These are phyloP conservation scores for Sphagnurus paluster DNA, from an alignment of 1,284 basidiomycete species.

Conservation along the genomic window DNA sequence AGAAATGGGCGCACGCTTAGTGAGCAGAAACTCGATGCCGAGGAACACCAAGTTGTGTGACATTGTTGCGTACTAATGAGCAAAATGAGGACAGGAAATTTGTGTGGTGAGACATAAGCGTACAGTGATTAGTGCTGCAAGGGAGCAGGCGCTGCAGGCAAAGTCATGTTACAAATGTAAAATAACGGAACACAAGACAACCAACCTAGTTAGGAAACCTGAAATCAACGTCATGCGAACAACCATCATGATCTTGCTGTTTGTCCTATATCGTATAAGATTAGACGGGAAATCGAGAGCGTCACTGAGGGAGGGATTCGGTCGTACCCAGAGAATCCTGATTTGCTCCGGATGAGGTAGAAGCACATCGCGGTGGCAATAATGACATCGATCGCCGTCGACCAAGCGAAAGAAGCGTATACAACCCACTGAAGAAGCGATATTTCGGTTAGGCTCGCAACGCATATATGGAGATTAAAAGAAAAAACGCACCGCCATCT, in stretches of 20 bases:
- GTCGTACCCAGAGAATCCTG: constrained; percentile 23
- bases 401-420: constrained; percentile 25
- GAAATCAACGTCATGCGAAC: constrained; percentile 25
- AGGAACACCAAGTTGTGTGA: constrained; percentile 26
- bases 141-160: constrained; percentile 22
- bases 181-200: not conserved
- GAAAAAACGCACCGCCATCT: constrained; percentile 14
- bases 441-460: not conserved
- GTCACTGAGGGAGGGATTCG: not conserved
- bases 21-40: constrained; percentile 23
- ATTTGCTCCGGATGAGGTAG: constrained; percentile 26
- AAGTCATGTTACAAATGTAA: not conserved
- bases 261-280: constrained; percentile 21
- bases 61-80: constrained; percentile 21
- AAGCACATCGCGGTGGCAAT: constrained; percentile 29
- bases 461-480: not conserved
- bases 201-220: constrained; percentile 25
- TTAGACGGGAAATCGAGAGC: not conserved
- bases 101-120: not conserved
- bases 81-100: not conserved
- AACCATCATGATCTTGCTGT: constrained; percentile 24
- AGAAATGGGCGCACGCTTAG: constrained; percentile 20
- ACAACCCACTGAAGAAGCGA: constrained; percentile 21
- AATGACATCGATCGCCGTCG: constrained; percentile 27
- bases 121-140: constrained; percentile 25